Evolutionary conservation across 371 early-diverging fungal genomes (phyloP), one percentile per base, ranked within the genome.

Genomic region (Apophysomyces trapeziformis): DNA sequence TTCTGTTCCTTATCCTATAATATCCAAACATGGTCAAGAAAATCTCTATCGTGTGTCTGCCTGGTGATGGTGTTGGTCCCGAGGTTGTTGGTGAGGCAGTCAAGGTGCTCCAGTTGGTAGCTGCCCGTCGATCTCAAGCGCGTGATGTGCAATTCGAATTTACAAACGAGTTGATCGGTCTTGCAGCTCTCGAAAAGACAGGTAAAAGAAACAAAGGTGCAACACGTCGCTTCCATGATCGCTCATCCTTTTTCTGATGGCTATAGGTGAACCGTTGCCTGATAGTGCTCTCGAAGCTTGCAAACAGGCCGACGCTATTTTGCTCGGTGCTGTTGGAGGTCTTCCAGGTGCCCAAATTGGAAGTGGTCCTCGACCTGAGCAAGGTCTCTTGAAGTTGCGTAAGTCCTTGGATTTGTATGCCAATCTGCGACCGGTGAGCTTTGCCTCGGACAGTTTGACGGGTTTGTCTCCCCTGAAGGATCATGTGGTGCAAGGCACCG

Each of bases 241-340:
- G 32, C 32, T 26, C 32, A 26, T 2, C 32, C 32, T 2, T 41
- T 13, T 41, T 41, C 13, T 41, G 5, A 11, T 13, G 41, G 41
- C 41, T 44, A 47, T 68, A 92, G 95, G 95, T 64, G 85, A 84
- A 21, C 94, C 98, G 54, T 85, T 95, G 70, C 96, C 97, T 43
- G 88, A 89, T 12, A 71, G 76, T 67, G 86, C 93, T 37, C 84
- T 95, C 47, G 89, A 84, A 4, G 93, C 95, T 21, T 94, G 95
- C 81, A 85, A 86, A 71, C 66, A 76, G 14, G 93, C 97, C 9
- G 85, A 92, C 65, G 99, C 96, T 36, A 92, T 98, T 67, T 84
- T 98, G 61, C 84, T 98, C 60, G 99, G 99, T 68, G 97, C 99
- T 61, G 96, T 98, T 32, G 99, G 99, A 66, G 99, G 99, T 59